Base-by-base conservation (phyloP, 768 basidiomycete genomes). In the Boletales sp. region DNA sequence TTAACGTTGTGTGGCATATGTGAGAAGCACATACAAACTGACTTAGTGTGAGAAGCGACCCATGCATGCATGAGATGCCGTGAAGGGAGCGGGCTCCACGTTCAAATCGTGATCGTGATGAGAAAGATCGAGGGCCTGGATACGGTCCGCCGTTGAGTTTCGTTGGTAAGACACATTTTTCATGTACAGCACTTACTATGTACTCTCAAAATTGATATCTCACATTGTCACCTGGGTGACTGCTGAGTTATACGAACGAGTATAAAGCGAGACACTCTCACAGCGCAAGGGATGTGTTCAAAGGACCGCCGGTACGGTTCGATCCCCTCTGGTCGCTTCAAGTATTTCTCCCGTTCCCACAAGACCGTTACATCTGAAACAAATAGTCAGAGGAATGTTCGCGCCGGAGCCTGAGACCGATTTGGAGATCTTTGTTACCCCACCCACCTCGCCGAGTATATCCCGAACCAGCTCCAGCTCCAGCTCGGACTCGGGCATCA, bases 371-470 rank as follows among this genome's bases (percentile, higher is more conserved):
- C 21, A 54, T 54, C 45, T 41, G 42, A 50, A 41, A 15, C 40
- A 43, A 50, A 33, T 4, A 46, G 30, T 52, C 49, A 54, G 53
- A 46, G 51, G 59, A 7, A 70, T 74, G 64, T 57, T 58, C 51
- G 62, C 60, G 21, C 21, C 21, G 21, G 21, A 21, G 38, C 62
- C 60, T 30, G 74, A 75, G 49, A 45, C 55, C 44, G 75, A 63
- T 46, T 30, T 54, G 44, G 61, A 78, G 48, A 66, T 63, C 41
- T 78, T 76, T 55, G 63, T 66, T 42, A 77, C 76, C 15, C 76
- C 76, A 21, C 76, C 77, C 8, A 66, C 67, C 14, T 73, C 75
- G 17, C 75, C 75, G 21, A 56, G 52, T 48, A 48, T 62, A 40
- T 58, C 64, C 47, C 63, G 61, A 33, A 43, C 54, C 25, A 54